Evolutionary conservation across 2,329 filamentous ascomycete genomes (phyloP), one percentile per base, ranked within the genome.

Genomic region (Helotiales sp.): DNA sequence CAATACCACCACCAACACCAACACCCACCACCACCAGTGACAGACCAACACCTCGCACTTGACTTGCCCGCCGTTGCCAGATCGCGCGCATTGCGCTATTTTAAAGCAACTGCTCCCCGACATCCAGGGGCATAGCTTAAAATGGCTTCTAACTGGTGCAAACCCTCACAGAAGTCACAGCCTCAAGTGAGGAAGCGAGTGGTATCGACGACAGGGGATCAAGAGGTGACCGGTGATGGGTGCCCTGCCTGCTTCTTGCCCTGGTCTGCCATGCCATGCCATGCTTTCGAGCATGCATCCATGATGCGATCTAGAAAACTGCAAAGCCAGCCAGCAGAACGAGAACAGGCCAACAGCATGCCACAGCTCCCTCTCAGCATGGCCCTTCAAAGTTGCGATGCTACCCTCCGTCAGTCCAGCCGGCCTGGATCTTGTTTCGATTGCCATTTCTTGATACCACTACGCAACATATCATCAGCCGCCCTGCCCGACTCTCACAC

Each of bases 391-490:
- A 49, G 57, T 47, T 40, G 13, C 13, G 20, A 57, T 57, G 32
- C 52, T 8, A 22, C 52, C n/a, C 22, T 20, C 47, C 32, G 28
- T 32, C 32, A 30, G 15, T 8, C 61, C 34, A 55, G 24, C 50
- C 32, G 26, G 49, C 49, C 37, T 50, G 7, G 10, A 26, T 50
- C 40, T 24, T 50, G 54, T 64, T 64, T 57, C 45, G 47, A 52
- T 59, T 60, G 26, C 43, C 15, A 22, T 28, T 57, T 66, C 62
- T 55, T 70, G 69, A 63, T 59, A 70, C 66, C 54, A 45, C 61
- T 67, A 63, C 60, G 66, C 61, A 70, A 62, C 58, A 65, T 10
- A n/a, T 24, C 32, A 34, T 20, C 28, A 47, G 40, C 30, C 30
- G 58, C 43, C 61, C 58, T 37, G n/a, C 49, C 57, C 62, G 40